Percentiles rank a stretch among this genome's conserved stretches.
Conservation (phyloP, 768 basidiomycete genomes). For the Auriculariales sp. region DNA sequence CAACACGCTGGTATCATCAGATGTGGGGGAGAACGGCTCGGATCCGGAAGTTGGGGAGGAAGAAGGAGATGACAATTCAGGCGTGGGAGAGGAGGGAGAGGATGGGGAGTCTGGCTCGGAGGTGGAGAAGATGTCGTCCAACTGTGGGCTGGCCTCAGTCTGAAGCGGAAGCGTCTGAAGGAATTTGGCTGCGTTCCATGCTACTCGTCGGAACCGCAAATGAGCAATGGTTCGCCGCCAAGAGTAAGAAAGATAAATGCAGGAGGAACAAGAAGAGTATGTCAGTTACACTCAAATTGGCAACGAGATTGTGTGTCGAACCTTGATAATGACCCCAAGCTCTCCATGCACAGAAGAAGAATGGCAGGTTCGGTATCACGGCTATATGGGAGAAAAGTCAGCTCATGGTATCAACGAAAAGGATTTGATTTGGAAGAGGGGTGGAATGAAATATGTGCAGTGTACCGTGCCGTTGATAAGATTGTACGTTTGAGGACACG, state of each 20-base stretch:
- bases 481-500: too few species aligned
- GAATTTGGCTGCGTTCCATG: slow-evolving; percentile 47
- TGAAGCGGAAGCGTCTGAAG: slow-evolving; percentile 42
- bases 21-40: slow-evolving; percentile 2
- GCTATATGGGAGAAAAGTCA: slow-evolving; percentile 25
- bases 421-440: too few species aligned
- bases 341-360: slow-evolving; percentile 77
- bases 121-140: slow-evolving; percentile 40
- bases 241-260: not conserved
- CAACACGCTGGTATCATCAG: slow-evolving; percentile 20
- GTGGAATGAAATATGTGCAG: too few species aligned
- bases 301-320: too few species aligned
- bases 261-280: not conserved
- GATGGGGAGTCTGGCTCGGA: slow-evolving; percentile 8
- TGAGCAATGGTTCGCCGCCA: not conserved
- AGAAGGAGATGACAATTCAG: slow-evolving; percentile 2
- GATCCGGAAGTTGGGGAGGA: slow-evolving; percentile 3
- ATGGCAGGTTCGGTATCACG: slow-evolving; percentile 68
- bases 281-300: not conserved
- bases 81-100: not conserved
- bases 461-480: too few species aligned
- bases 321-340: slow-evolving; percentile 78
- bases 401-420: not conserved
- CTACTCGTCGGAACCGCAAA: not conserved
- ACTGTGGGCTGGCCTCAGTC: slow-evolving; percentile 34